Conservation (phyloP, 129 eudicot genomes). For the Mikania micrantha region DNA sequence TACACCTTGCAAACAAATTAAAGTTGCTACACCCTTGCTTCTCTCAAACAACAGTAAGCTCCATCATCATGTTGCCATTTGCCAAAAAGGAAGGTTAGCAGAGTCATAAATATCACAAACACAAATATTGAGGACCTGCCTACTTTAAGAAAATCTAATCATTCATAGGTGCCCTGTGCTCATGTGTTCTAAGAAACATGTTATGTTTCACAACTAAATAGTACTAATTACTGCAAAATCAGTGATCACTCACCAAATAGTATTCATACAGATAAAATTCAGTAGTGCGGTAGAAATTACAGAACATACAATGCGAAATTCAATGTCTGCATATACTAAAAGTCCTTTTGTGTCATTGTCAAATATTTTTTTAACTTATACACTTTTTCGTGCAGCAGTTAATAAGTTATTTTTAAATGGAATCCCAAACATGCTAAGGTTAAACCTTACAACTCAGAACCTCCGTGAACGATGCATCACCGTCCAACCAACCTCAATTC, state of each 20-base stretch:
- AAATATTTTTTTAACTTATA: too few species aligned
- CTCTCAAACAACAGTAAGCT: constrained; percentile 4
- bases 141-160: not conserved
- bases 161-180: not conserved
- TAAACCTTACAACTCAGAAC: not conserved
- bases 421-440: too few species aligned
- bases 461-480: constrained; percentile 2
- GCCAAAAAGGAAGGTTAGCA: not conserved
- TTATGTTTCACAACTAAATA: not conserved
- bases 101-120: not conserved
- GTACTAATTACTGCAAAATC: not conserved
- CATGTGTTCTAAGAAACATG: not conserved
- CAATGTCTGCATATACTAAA: not conserved
- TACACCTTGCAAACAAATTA: not conserved
- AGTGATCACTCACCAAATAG: not conserved
- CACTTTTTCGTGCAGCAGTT: too few species aligned
- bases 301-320: not conserved
- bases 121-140: not conserved
- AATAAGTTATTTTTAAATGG: too few species aligned
- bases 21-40: not conserved
- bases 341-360: too few species aligned
- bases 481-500: not conserved
- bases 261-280: not conserved
- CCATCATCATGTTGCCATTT: not conserved
- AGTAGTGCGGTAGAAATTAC: not conserved